Evolutionary conservation across 2,329 filamentous ascomycete species (phyloP).

Genomic region (Pseudogymnoascus destructans): DNA sequence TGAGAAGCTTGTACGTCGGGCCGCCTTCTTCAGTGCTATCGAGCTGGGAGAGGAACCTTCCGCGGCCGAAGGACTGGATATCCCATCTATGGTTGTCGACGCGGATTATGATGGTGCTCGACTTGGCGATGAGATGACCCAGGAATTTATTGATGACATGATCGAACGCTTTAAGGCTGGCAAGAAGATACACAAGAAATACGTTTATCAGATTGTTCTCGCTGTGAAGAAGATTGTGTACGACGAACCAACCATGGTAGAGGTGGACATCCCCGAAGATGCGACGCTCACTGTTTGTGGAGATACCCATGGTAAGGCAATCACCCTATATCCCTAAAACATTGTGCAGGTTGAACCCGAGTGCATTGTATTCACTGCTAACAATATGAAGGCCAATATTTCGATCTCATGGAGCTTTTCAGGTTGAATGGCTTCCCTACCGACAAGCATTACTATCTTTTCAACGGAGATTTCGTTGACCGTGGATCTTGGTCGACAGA

Average conservation of each 20-base stretch:
- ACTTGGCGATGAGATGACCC: constrained; percentile 74
- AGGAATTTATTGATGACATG: constrained; percentile 97
- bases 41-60: constrained; percentile 87
- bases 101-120: constrained; percentile 71
- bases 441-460: constrained; percentile 84
- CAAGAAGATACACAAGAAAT: constrained; percentile 92
- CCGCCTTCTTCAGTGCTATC: constrained; percentile 90
- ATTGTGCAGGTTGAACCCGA: neutral
- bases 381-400: constrained; percentile 67
- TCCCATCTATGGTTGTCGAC: constrained; percentile 76
- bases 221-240: constrained; percentile 82
- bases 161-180: constrained; percentile 88
- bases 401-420: constrained; percentile 94
- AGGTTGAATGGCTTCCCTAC: constrained; percentile 72
- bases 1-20: constrained; percentile 83
- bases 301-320: constrained; percentile 72
- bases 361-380: constrained; percentile 14
- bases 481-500: constrained; percentile 97
- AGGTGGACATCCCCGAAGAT: constrained; percentile 67
- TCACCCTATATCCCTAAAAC: neutral
- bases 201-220: constrained; percentile 91
- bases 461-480: constrained; percentile 98
- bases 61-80: constrained; percentile 76
- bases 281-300: constrained; percentile 85
- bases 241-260: constrained; percentile 92